These are phyloP conservation scores for Blastocystis sp. DNA, from an alignment of 352 stramenopile genomes.

Conservation along the genomic window DNA sequence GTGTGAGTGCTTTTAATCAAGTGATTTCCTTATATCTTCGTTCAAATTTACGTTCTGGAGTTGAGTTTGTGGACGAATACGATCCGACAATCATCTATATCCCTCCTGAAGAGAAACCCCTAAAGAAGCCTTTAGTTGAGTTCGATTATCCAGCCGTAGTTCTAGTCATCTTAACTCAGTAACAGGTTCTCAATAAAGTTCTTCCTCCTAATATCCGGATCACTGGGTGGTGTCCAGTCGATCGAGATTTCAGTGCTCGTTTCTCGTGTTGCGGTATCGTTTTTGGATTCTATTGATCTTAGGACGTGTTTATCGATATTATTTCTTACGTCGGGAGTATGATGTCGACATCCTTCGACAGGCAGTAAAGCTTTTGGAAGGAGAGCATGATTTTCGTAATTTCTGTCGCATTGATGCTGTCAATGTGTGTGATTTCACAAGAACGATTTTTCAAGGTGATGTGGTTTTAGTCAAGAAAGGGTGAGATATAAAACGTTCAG, in stretches of 20 bases:
- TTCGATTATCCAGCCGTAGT: constrained; percentile 47
- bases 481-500: neutral
- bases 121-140: neutral
- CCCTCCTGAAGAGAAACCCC: neutral
- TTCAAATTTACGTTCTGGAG: constrained; percentile 54
- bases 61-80: constrained; percentile 61
- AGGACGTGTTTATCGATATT: constrained; percentile 68
- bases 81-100: constrained; percentile 30
- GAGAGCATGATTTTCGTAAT: constrained; percentile 67
- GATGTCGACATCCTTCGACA: constrained; percentile 16
- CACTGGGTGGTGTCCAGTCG: constrained; percentile 58
- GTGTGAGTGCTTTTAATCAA: constrained; percentile 64
- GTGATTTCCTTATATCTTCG: constrained; percentile 64
- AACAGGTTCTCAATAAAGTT: constrained; percentile 60
- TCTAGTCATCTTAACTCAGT: neutral
- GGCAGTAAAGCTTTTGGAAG: constrained; percentile 18
- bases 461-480: constrained; percentile 31
- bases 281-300: neutral
- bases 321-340: constrained; percentile 45
- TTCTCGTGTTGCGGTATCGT: constrained; percentile 30
- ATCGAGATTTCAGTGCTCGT: constrained; percentile 45
- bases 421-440: constrained; percentile 63
- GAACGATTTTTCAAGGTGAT: constrained; percentile 46
- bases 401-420: constrained; percentile 64
- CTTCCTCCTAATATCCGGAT: constrained; percentile 63